Evolutionary conservation across 768 basidiomycete genomes (phyloP), one percentile per base, ranked within the genome.

Genomic region (Lentinus brumalis): DNA sequence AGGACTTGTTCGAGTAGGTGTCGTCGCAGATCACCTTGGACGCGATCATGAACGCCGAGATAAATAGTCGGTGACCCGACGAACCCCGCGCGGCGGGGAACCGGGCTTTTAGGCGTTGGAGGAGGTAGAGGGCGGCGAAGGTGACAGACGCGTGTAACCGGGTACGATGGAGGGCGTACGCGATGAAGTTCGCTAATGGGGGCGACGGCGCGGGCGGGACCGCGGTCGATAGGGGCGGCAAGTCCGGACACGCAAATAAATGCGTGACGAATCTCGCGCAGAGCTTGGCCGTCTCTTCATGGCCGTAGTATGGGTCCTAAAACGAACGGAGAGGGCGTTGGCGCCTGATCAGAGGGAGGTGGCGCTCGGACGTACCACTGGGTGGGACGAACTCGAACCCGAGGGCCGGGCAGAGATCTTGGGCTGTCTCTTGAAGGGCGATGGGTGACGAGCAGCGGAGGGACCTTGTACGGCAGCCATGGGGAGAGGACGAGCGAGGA

Each of bases 31-130:
- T 79, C 57, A 85, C 80, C 71, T 94, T 94, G 7, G 87, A 89
- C 2, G 91, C 86, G 70, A 95, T 91, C 94, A 96, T 96, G 74
- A 94, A 93, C 0, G 93, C 92, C 1, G 92, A 92, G 47, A 96
- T 91, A 76, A 94, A 95, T 12, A 97, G 76, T 0, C 93, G 83
- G 71, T 96, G 93, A 18, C 94, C 94, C 0, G 91, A 94, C 1
- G 92, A 93, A 11, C 94, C 94, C 31, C 91, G 85, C 6, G 92
- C 94, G 5, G 92, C 91, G 3, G 93, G 94, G 75, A 94, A 95
- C n/a, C 92, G 87, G 30, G 86, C 86, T 77, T 97, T 97, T 60
- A 97, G 80, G n/a, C 93, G 85, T 63, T 89, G 86, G 11, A 97
- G 82, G 29, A 96, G 66, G 77, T 92, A 79, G n/a, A 86, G 79